Base-by-base conservation (phyloP, 768 basidiomycete species). In the Hygrophorus pudorinus region DNA sequence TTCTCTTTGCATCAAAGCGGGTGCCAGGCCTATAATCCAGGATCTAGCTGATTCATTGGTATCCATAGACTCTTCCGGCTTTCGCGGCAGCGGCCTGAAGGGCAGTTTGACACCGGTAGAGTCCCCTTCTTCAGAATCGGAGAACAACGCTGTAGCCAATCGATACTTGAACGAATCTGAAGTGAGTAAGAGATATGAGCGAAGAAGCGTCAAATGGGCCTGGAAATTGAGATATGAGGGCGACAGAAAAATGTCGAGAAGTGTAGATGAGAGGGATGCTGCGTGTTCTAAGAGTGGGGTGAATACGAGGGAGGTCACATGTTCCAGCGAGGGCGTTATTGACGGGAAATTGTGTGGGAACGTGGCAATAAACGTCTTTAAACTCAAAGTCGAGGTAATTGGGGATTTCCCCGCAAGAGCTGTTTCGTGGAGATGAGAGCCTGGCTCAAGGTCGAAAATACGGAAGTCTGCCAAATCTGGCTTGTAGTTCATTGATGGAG, bases 131-230 rank as follows among this genome's bases (percentile, higher is more conserved):
- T 76, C 77, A 0, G 73, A 68, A 50, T 91, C 86, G 0, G 82
- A 83, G 61, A 93, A 92, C 11, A 94, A 65, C 0, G 91, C 86
- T 1, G 64, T 63, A 12, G 73, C 65, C 10, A 94, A 71, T 4
- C 82, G 75, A 5, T 71, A 68, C 53, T 79, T 81, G 66, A 93
- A 94, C 1, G 80, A 62, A 24, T 81, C 77, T 0, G 79, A 76
- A 1, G 82, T 77, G 37, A 91, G 64, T 12, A 89, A 67, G 41
- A 91, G 71, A 53, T 86, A 89, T 3, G 83, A 83, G 14, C 83
- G 77, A 32, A 90, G 66, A 36, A 90, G 67, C 18, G 65, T 53
- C 21, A 88, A 71, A 51, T 89, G 87, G 1, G 76, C 65, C 38
- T 70, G 75, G 30, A 91, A 66, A 51, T 81, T 78, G 41, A 90